Evolutionary conservation across 2,329 filamentous ascomycete genomes (phyloP), one percentile per base, ranked within the genome.

Genomic region (Corynespora cassiicola): DNA sequence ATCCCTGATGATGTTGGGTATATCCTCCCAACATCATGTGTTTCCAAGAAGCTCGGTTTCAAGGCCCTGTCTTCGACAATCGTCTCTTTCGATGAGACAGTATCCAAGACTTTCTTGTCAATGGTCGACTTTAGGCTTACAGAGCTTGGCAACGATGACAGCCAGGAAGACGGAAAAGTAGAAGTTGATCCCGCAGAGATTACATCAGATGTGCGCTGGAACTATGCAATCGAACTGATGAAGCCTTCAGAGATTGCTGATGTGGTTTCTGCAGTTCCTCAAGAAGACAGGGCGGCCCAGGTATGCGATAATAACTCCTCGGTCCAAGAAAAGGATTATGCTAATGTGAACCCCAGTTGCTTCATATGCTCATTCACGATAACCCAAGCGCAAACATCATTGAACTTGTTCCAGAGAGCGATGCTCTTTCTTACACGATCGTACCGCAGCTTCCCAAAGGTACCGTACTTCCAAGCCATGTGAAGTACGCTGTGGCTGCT

Each of bases 51-150:
- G 17, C 22, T 31, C n/a, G 27, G 27, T 15, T 38, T 38, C 27
- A 31, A 25, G 9, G 35, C 31, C 5, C 15, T 31, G 6, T 19
- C 14, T 7, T 18, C 35, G 15, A 21, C 32, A 18, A 32, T 39
- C 4, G 15, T 11, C 12, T 31, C 26, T 12, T 25, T 38, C n/a
- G 35, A 38, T 16, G 20, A 17, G 8, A 14, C 9, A 15, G 7
- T 29, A 7, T 29, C 26, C 10, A 18, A 31, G 17, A 26, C n/a
- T 6, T 7, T 7, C 14, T 15, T 31, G 3, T 25, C 35, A 11
- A 17, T 31, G 5, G 31, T 9, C 3, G 21, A 31, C 21, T 24
- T 38, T 14, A 18, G 7, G 11, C 8, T 18, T 12, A 23, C 20
- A 11, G 35, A 18, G 16, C 15, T 31, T 18, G 21, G 19, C 15